These are phyloP conservation scores for Stagonosporopsis vannaccii DNA, from an alignment of 2,329 filamentous ascomycete genomes.

Conservation along the genomic window DNA sequence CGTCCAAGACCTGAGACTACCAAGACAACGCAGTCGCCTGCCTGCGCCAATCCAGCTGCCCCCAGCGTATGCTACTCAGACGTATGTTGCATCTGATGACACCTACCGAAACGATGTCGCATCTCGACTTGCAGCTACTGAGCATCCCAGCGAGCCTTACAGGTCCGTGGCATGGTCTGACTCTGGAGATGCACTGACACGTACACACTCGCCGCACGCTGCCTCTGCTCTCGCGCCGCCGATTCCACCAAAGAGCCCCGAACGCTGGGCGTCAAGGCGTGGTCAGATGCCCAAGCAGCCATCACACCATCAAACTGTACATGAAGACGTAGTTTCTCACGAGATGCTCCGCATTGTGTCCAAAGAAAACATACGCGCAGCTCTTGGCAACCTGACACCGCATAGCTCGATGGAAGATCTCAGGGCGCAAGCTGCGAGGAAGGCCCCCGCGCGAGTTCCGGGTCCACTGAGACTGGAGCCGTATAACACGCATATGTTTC, in stretches of 20 bases:
- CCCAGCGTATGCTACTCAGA: constrained; percentile 22
- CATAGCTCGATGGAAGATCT: constrained; percentile 31
- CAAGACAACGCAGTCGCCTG: constrained; percentile 23
- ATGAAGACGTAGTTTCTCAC: constrained; percentile 1
- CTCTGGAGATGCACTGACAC: constrained; percentile 15
- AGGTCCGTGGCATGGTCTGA: constrained; percentile 17
- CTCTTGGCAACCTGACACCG: constrained; percentile 26
- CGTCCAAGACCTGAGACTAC: neutral
- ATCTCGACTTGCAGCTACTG: neutral
- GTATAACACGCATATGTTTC: constrained; percentile 43
- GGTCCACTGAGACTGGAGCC: constrained; percentile 17
- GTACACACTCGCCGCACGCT: constrained; percentile 7
- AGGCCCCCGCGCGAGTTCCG: constrained; percentile 12
- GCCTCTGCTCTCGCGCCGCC: constrained; percentile 18
- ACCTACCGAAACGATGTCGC: neutral
- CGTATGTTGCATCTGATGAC: constrained; percentile 19
- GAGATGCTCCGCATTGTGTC: constrained; percentile 38
- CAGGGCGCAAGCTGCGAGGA: neutral
- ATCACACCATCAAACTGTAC: neutral
- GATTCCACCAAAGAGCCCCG: constrained; percentile 32
- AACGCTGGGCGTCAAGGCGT: constrained; percentile 10
- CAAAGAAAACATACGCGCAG: constrained; percentile 44
- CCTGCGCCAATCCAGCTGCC: constrained; percentile 29
- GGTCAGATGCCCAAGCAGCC: constrained; percentile 8
- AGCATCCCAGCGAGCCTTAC: neutral